These are phyloP conservation scores for Emmonsia crescens DNA, from an alignment of 2,329 filamentous ascomycete species.

Conservation along the genomic window DNA sequence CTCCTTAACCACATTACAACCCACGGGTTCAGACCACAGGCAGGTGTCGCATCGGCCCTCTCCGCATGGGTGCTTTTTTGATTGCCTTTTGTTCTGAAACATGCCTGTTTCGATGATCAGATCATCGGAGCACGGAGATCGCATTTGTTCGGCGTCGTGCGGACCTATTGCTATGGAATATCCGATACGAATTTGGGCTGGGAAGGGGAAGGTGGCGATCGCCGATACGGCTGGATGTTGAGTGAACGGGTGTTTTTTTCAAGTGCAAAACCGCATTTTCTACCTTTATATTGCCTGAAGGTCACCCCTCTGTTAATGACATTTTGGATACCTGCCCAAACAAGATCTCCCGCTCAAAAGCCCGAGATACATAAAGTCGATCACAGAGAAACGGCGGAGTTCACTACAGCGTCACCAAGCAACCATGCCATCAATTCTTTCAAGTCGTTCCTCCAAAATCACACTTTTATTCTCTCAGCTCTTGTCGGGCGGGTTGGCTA, in stretches of 20 bases:
- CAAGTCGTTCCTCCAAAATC: neutral
- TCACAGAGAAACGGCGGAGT: neutral
- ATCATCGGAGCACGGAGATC: neutral
- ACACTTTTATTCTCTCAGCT: slow-evolving; percentile 1
- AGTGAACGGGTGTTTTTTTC: neutral
- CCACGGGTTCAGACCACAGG: neutral
- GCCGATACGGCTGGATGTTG: too few species aligned
- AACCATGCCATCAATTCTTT: neutral
- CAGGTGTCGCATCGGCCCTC: neutral
- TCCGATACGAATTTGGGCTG: neutral
- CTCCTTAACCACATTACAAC: too few species aligned
- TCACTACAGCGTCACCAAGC: neutral
- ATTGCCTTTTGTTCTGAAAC: too few species aligned
- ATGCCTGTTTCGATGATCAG: neutral
- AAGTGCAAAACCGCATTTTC: neutral
- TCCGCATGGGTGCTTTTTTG: neutral
- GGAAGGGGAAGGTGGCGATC: neutral
- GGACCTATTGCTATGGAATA: neutral
- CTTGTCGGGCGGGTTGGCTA: neutral
- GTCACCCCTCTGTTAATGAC: neutral
- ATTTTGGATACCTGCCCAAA: neutral
- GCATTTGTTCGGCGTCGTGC: neutral
- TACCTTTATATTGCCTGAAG: neutral
- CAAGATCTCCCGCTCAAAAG: neutral
- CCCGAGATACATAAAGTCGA: neutral